Conservation (phyloP, 2,329 filamentous ascomycete species). For the Fusarium miscanthi region DNA sequence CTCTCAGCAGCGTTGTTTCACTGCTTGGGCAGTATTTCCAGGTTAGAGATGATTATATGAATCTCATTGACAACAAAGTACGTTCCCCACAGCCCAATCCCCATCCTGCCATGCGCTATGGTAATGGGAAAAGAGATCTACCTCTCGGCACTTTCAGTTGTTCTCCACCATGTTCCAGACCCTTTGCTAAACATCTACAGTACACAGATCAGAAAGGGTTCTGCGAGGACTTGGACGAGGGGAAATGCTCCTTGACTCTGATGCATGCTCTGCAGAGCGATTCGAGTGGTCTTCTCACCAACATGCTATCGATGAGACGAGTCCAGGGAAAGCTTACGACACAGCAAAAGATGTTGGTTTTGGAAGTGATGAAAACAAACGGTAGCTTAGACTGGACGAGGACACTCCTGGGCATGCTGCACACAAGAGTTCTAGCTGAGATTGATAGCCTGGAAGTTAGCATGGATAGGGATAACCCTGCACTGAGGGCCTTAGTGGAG, state of each 20-base stretch:
- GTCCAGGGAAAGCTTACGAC: background rate
- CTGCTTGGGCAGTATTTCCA: slow-evolving; percentile 2
- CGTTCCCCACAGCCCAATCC: accelerated
- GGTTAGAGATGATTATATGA: slow-evolving; percentile 11
- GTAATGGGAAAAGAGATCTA: too few species aligned
- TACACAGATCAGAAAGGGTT: slow-evolving; percentile 8
- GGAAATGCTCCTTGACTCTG: background rate
- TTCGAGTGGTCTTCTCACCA: background rate
- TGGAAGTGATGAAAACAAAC: background rate
- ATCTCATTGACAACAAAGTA: background rate
- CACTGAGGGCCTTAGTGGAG: background rate
- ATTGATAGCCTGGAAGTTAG: background rate
- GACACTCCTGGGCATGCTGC: background rate
- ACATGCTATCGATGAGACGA: background rate
- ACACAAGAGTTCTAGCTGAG: background rate
- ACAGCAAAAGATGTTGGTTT: background rate
- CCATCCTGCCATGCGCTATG: background rate
- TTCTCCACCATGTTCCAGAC: background rate
- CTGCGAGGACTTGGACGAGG: slow-evolving; percentile 9
- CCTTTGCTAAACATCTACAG: background rate
- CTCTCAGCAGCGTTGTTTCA: background rate
- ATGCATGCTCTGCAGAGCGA: background rate
- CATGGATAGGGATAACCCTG: background rate
- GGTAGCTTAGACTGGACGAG: background rate
- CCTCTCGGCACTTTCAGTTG: accelerated